phyloP scores from a whole-genome alignment of 108 stramenopile species.

The Cyclostephanos tholiformis region DNA sequence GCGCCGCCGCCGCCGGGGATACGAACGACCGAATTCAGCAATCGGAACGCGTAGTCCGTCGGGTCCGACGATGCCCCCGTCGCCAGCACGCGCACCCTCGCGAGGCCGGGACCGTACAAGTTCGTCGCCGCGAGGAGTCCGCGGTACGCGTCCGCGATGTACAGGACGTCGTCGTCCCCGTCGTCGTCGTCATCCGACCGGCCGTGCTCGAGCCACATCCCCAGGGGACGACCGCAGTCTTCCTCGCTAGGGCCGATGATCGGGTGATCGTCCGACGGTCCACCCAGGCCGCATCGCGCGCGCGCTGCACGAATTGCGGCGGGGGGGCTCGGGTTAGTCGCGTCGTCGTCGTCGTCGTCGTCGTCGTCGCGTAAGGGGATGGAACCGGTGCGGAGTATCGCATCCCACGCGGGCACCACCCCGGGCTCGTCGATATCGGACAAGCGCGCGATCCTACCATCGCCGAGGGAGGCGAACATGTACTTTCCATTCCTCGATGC shows the following conservation, averaged over 20 bases:
- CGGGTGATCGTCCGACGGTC: conserved; percentile 21
- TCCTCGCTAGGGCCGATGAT: conserved; percentile 12
- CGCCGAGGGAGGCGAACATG: conserved; percentile 25
- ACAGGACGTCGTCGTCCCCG: conserved; percentile 20
- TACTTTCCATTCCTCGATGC: background rate
- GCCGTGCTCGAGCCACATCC: conserved; percentile 13
- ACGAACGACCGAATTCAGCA: background rate
- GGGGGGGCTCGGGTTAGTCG: too few relatives aligned
- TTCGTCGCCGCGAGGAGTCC: conserved; percentile 26
- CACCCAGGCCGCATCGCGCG: conserved; percentile 18
- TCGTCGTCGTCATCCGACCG: background rate
- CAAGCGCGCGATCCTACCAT: conserved; percentile 21
- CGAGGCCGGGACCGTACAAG: conserved; percentile 19
- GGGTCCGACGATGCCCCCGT: conserved; percentile 29
- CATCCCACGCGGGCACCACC: background rate
- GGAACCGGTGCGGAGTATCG: conserved; percentile 11
- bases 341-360: background rate
- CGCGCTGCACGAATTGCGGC: too few relatives aligned
- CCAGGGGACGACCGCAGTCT: conserved; percentile 42
- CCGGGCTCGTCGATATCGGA: background rate
- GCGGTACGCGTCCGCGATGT: conserved; percentile 40
- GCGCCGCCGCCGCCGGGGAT: too few relatives aligned
- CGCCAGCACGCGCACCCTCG: conserved; percentile 14
- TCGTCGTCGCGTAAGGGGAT: background rate
- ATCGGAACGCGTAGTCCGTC: conserved; percentile 13